These are phyloP conservation scores for Phytopythium delawarense DNA, from an alignment of 352 stramenopile genomes.

Conservation along the genomic window DNA sequence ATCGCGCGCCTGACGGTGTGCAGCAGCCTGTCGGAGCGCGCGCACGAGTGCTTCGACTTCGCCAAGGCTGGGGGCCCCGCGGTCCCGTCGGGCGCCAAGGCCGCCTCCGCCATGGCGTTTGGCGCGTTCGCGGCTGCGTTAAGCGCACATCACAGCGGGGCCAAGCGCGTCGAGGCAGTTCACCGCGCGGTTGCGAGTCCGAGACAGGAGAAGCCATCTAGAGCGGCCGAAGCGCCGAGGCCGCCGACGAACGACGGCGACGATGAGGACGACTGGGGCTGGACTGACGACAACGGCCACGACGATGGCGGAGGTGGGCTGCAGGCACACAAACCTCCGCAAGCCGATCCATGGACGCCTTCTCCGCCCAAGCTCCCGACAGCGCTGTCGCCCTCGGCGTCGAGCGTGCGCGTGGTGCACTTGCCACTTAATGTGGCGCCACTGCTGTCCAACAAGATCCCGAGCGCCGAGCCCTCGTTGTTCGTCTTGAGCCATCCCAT, in stretches of 20 bases:
- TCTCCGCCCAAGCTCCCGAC: not conserved
- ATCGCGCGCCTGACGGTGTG: slow-evolving; percentile 44
- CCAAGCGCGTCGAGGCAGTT: not conserved
- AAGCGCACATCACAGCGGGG: not conserved
- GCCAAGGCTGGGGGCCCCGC: slow-evolving; percentile 9
- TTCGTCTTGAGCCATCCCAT: slow-evolving; percentile 69
- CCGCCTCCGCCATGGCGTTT: slow-evolving; percentile 38
- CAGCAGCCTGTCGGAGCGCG: slow-evolving; percentile 61
- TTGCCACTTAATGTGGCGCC: slow-evolving; percentile 55
- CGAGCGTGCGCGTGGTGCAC: slow-evolving; percentile 39
- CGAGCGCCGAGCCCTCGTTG: slow-evolving; percentile 45
- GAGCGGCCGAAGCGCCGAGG: not conserved
- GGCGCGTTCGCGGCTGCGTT: slow-evolving; percentile 35
- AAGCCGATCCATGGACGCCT: not conserved
- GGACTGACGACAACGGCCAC: slow-evolving; percentile 27
- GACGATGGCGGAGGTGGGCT: not conserved
- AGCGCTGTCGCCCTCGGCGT: not conserved
- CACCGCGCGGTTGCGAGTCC: not conserved
- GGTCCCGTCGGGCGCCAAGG: slow-evolving; percentile 11
- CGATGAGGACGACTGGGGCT: slow-evolving; percentile 44
- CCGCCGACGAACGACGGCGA: not conserved
- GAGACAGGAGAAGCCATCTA: not conserved
- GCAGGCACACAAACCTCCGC: not conserved
- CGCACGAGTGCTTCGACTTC: slow-evolving; percentile 70
- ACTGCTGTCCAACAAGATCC: slow-evolving; percentile 39